A percentile compares a stretch with the other conserved stretches of the same genome.
These are phyloP conservation scores for Suhomyces prunicola DNA, from an alignment of 805 yeast genomes.

Conservation along the genomic window DNA sequence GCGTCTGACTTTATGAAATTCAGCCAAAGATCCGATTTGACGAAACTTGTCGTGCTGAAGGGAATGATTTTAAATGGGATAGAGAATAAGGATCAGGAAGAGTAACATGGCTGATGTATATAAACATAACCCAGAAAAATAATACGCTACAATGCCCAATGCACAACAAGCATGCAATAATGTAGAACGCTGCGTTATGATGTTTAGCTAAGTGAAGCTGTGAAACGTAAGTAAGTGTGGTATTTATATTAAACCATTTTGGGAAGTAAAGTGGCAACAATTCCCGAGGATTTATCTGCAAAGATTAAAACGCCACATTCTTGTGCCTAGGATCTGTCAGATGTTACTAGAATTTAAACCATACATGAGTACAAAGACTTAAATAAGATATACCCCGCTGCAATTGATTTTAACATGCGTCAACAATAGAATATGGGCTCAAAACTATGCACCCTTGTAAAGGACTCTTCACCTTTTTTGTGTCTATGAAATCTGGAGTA, in stretches of 20 bases:
- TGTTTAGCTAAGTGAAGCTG: background rate
- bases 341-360: background rate
- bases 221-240: background rate
- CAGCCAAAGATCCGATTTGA: constrained; percentile 24
- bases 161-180: background rate
- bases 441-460: background rate
- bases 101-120: background rate
- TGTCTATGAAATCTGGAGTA: background rate
- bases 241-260: background rate
- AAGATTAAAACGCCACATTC: background rate
- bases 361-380: background rate
- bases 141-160: background rate
- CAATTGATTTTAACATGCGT: background rate
- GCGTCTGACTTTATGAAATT: constrained; percentile 17
- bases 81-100: constrained; percentile 6
- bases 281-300: background rate
- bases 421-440: background rate
- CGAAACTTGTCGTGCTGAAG: constrained; percentile 29
- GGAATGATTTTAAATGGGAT: constrained; percentile 32
- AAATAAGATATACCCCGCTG: background rate
- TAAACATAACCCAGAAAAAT: background rate
- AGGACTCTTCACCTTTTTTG: background rate
- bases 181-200: background rate
- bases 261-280: background rate
- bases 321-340: background rate